A percentile compares a stretch with the other conserved stretches of the same genome.
phyloP scores from a whole-genome alignment of 2,329 filamentous ascomycete genomes.

The Fusarium sp. region DNA sequence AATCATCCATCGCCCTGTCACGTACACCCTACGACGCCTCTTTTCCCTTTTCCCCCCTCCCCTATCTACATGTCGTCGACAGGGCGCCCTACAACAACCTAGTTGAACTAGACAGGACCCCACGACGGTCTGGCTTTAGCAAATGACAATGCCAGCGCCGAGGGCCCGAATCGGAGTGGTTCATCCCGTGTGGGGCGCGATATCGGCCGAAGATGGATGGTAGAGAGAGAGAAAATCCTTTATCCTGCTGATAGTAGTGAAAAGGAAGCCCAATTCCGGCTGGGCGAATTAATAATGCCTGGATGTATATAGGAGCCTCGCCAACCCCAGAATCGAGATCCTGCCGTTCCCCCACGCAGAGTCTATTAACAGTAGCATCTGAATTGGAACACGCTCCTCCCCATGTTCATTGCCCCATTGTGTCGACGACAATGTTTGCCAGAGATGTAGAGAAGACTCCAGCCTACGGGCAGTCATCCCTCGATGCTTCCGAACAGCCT shows the following conservation, averaged over 20 bases:
- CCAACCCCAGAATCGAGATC: slow-evolving; percentile 3
- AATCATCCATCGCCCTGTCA: neutral
- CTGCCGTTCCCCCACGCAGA: neutral
- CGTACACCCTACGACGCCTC: neutral
- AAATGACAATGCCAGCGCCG: slow-evolving; percentile 14
- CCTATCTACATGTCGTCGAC: neutral
- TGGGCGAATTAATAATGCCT: slow-evolving; percentile 5
- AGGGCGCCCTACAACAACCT: slow-evolving; percentile 13
- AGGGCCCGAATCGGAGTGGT: slow-evolving; percentile 20
- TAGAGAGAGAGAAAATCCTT: slow-evolving; percentile 15
- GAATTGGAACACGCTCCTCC: slow-evolving; percentile 12
- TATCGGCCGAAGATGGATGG: slow-evolving; percentile 29
- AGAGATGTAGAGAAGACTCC: slow-evolving; percentile 37
- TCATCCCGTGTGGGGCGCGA: slow-evolving; percentile 32
- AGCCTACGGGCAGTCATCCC: slow-evolving; percentile 6
- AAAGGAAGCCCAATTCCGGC: neutral
- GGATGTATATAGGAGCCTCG: slow-evolving; percentile 33
- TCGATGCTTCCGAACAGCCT: slow-evolving; percentile 1
- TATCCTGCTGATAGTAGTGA: slow-evolving; percentile 1
- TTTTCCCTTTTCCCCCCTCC: neutral
- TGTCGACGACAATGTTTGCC: slow-evolving; percentile 34
- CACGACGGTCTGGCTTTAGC: neutral
- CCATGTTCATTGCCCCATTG: slow-evolving; percentile 2
- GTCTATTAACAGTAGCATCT: slow-evolving; percentile 8
- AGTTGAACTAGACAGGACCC: neutral